Evolutionary conservation across 371 early-diverging fungal species (phyloP).

Genomic region (Coemansia sp.): DNA sequence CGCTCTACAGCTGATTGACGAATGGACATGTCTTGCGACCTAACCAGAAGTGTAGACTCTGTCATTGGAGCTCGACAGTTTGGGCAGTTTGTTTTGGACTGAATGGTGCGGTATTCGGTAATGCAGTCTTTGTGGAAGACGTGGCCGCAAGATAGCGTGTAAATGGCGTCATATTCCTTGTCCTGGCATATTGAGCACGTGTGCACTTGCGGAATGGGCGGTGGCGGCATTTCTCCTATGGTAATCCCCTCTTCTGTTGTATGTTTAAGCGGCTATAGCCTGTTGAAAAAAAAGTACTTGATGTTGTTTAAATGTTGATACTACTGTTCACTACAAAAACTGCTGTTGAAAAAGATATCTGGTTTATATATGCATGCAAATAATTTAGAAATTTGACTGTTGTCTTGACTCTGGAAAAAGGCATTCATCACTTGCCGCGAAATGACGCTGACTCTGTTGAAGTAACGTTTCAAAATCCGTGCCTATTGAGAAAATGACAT

Average conservation of each 20-base stretch:
- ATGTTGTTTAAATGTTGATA: neutral
- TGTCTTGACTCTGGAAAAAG: no score
- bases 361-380: no score
- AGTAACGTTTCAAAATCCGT: neutral
- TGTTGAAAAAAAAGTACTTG: no score
- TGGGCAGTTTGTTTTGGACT: conserved; percentile 14
- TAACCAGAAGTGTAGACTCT: conserved; percentile 11
- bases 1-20: neutral
- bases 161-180: neutral
- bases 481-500: neutral
- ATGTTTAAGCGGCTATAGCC: neutral
- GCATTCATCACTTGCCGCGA: neutral
- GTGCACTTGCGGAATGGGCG: neutral
- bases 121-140: conserved; percentile 18
- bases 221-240: conserved; percentile 1
- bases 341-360: no score
- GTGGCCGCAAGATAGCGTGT: conserved; percentile 18
- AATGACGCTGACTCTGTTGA: neutral
- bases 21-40: neutral
- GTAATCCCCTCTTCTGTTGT: neutral
- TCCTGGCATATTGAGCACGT: conserved; percentile 15
- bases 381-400: no score
- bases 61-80: conserved; percentile 9
- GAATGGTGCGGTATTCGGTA: neutral
- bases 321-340: neutral